A percentile compares a stretch with the other conserved stretches of the same genome.
Evolutionary conservation across 164 flowering plant genomes (phyloP).

Genomic region (Vitis vinifera): DNA sequence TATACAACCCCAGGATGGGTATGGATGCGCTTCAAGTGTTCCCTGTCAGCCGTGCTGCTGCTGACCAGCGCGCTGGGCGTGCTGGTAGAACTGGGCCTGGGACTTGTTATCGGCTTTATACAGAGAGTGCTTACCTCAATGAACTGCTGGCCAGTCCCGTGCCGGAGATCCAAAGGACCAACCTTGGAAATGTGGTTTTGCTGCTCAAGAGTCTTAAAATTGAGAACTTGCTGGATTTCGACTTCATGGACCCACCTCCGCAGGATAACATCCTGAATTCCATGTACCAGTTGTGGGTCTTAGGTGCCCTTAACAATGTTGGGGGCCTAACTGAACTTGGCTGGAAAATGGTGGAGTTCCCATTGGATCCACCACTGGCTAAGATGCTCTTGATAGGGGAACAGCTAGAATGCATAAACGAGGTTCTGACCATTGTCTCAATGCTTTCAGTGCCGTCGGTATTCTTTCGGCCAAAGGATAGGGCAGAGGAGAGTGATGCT

Average conservation of each 20-base stretch:
- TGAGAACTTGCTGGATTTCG: slow-evolving; percentile 83
- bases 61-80: slow-evolving; percentile 92
- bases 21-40: slow-evolving; percentile 96
- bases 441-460: slow-evolving; percentile 98
- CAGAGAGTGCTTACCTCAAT: slow-evolving; percentile 76
- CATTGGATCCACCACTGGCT: slow-evolving; percentile 92
- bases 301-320: slow-evolving; percentile 83
- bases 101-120: slow-evolving; percentile 79
- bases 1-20: slow-evolving; percentile 92
- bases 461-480: slow-evolving; percentile 86
- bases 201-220: slow-evolving; percentile 81
- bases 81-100: slow-evolving; percentile 99
- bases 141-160: slow-evolving; percentile 89
- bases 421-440: slow-evolving; percentile 85
- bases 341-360: slow-evolving; percentile 96
- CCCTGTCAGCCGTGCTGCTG: slow-evolving; percentile 90
- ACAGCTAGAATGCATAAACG: slow-evolving; percentile 65
- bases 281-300: slow-evolving; percentile 92
- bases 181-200: slow-evolving; percentile 87
- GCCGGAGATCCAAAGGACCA: slow-evolving; percentile 92
- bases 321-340: slow-evolving; percentile 81
- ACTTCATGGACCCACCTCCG: slow-evolving; percentile 99
- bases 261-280: slow-evolving; percentile 90
- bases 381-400: slow-evolving; percentile 91
- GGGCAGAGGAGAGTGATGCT: slow-evolving; percentile 90